These are phyloP conservation scores for Emmonsiellopsis sp. DNA, from an alignment of 2,329 filamentous ascomycete genomes.

Conservation along the genomic window DNA sequence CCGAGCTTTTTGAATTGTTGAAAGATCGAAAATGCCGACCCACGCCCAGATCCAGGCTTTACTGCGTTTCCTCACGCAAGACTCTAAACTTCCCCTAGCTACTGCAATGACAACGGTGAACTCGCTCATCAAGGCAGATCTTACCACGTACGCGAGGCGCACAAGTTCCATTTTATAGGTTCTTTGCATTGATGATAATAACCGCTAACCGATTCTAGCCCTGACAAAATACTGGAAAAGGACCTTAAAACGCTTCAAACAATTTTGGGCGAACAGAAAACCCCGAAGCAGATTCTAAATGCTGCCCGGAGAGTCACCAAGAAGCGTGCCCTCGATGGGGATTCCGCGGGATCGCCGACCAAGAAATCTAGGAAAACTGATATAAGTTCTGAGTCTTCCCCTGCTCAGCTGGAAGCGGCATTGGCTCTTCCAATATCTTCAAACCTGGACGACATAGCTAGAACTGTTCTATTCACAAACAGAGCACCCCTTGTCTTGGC, in stretches of 20 bases:
- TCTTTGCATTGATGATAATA: constrained; percentile 3
- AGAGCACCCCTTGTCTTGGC: constrained; percentile 73
- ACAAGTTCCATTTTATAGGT: constrained; percentile 7
- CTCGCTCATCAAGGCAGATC: constrained; percentile 41
- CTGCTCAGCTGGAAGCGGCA: constrained; percentile 25
- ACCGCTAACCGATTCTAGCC: constrained; percentile 17
- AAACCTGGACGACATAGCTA: constrained; percentile 48
- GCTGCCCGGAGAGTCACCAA: constrained; percentile 48
- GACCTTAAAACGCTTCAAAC: constrained; percentile 34
- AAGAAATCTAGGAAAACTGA: constrained; percentile 28
- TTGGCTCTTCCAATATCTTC: constrained; percentile 24
- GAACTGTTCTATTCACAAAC: constrained; percentile 59
- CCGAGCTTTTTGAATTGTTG: too few species aligned
- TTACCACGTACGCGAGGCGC: constrained; percentile 29
- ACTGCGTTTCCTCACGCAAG: constrained; percentile 49
- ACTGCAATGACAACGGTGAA: constrained; percentile 46
- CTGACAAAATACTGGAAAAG: constrained; percentile 41
- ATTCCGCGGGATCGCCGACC: constrained; percentile 19
- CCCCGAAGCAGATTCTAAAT: constrained; percentile 47
- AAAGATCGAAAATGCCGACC: constrained; percentile 13
- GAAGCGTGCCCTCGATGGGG: constrained; percentile 40
- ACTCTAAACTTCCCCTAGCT: constrained; percentile 47
- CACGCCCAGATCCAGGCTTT: constrained; percentile 30
- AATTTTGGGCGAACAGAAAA: constrained; percentile 43
- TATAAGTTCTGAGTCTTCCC: constrained; percentile 11